Evolutionary conservation across 768 basidiomycete genomes (phyloP), one percentile per base, ranked within the genome.

Genomic region (Leccinum boreale): DNA sequence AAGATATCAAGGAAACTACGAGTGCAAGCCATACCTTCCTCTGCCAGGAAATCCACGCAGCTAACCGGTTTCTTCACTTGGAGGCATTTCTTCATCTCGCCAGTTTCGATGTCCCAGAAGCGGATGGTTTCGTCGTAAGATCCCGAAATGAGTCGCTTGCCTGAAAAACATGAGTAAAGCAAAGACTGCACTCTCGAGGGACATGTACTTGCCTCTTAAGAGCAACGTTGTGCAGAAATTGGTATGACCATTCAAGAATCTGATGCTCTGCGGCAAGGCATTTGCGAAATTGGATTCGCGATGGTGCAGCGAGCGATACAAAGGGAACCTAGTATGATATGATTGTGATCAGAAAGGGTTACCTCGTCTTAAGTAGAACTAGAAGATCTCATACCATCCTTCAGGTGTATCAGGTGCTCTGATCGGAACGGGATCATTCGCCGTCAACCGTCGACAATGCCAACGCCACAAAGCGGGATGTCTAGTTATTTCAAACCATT

Each of bases 71-170:
- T 94, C 77, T 93, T 94, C 11, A 92, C 91, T 56, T 83, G 80
- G 46, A 94, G 67, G 63, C 89, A 91, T 65, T 88, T 90, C 73
- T 87, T 86, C 75, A 82, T 75, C 63, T 82, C 81, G 5, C 81
- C 84, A 0, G 80, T 82, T 53, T 78, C 80, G 21, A 96, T 80
- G 68, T 94, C 90, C 94, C 93, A 96, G 73, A 96, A 91, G 12
- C 93, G 80, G 59, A 96, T 94, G 1, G 90, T 92, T 71, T 94
- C 93, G 56, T 95, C 93, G 66, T 94, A 94, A 26, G 89, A 90
- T 15, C 94, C 94, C 62, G 89, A 92, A 62, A 96, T 92, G 44
- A 96, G 77, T 9, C 88, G 78, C 65, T 92, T 88, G 17, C 89
- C 90, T 71, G 56, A 51, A 42, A 45, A 33, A 36, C 15, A 1